Conservation (phyloP, 306 rosid species). For the Medicago ruthenica region DNA sequence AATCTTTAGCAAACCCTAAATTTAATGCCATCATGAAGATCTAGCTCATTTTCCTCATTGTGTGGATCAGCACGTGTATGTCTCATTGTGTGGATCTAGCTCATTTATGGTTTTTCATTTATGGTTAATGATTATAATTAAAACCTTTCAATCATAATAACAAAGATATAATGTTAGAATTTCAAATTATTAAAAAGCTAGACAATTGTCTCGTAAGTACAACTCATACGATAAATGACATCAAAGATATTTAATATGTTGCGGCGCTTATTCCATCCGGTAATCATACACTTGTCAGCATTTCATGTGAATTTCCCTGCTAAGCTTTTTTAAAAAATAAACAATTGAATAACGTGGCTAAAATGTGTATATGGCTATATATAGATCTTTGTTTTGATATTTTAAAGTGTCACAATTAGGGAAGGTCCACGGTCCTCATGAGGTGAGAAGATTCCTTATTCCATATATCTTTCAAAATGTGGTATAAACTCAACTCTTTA, state of each 20-base stretch:
- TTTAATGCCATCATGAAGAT: slow-evolving; percentile 29
- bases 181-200: too few relatives aligned
- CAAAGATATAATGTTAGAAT: too few relatives aligned
- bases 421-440: slow-evolving; percentile 38
- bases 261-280: too few relatives aligned
- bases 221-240: too few relatives aligned
- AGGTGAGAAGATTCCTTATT: slow-evolving; percentile 24
- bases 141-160: not conserved
- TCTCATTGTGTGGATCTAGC: slow-evolving; percentile 20
- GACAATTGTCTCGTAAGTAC: too few relatives aligned
- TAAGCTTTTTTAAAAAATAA: too few relatives aligned
- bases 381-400: not conserved
- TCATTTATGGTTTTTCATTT: not conserved
- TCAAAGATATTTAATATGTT: too few relatives aligned
- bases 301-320: too few relatives aligned
- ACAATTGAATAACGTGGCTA: not conserved
- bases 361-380: not conserved
- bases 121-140: not conserved
- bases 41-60: slow-evolving; percentile 26
- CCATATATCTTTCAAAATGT: slow-evolving; percentile 20
- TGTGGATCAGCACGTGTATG: slow-evolving; percentile 25
- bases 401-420: slow-evolving; percentile 18
- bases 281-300: too few relatives aligned
- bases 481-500: not conserved
- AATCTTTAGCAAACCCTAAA: slow-evolving; percentile 63